phyloP scores from a whole-genome alignment of 1,139 yeast genomes.

The Groenewaldozyma sp. region DNA sequence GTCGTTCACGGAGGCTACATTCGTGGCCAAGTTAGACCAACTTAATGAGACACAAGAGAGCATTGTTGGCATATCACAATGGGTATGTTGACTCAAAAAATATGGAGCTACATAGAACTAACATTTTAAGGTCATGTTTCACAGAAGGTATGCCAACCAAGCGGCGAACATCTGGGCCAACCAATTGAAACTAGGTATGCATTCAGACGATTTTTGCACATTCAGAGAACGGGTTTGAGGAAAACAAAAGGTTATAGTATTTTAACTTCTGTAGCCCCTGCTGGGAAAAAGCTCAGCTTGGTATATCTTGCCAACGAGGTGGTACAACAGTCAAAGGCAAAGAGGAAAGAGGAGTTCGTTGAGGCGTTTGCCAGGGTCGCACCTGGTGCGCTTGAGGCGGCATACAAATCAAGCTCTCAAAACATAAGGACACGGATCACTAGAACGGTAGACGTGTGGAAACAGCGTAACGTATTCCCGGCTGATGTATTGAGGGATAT shows the following conservation, averaged over 20 bases:
- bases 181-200: constrained; percentile 30
- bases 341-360: constrained; percentile 51
- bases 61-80: constrained; percentile 73
- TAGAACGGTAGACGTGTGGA: constrained; percentile 68
- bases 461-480: constrained; percentile 52
- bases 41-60: constrained; percentile 76
- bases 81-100: constrained; percentile 44
- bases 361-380: constrained; percentile 43
- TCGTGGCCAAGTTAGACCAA: constrained; percentile 46
- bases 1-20: constrained; percentile 54
- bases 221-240: constrained; percentile 1
- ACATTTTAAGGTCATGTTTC: constrained; percentile 42
- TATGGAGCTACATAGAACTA: neutral
- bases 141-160: constrained; percentile 53
- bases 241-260: constrained; percentile 9
- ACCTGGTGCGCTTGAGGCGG: constrained; percentile 30
- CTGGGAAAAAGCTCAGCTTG: constrained; percentile 45
- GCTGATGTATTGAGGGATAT: constrained; percentile 38
- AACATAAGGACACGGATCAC: constrained; percentile 46
- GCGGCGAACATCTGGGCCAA: constrained; percentile 57
- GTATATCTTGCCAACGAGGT: constrained; percentile 77
- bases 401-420: constrained; percentile 25
- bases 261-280: constrained; percentile 23
- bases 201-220: too few relatives aligned
- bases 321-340: constrained; percentile 69